Base-by-base conservation (phyloP, 441 rosid genomes). In the Gossypium gossypioides region DNA sequence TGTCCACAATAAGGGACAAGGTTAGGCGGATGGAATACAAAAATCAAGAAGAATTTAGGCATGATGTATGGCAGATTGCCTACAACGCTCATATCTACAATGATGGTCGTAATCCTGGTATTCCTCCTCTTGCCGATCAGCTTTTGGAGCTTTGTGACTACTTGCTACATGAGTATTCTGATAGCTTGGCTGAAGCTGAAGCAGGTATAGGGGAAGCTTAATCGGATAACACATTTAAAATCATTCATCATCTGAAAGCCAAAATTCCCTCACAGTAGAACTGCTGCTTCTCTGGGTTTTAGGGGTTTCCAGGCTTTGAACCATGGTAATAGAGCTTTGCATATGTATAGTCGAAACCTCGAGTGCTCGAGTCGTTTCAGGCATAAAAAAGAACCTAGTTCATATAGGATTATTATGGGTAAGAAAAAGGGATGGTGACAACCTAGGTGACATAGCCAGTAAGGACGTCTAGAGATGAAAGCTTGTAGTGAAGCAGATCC, bases 61-160 rank as follows among this genome's bases (percentile, higher is more conserved):
- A 88, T 12, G 98, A 96, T 34, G 89, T 96, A 6, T 90, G 88
- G 87, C 97, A 89, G 86, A 96, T 96, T 44, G 62, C 87, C 5
- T 80, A 4, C 68, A 96, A 96, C 69, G 98, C 99, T 54, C 99
- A 96, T 78, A 5, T 55, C 48, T 96, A 96, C 79, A 96, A 96
- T 58, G 92, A 88, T 18, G 72, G 86, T 56, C 90, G 97, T 70
- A 85, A 96, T 84, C 99, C 94, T 13, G 93, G 84, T 58, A 96
- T 96, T 76, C 97, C 99, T 32, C 99, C 97, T 2, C 86, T 93
- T 4, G 99, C 97, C 2, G 99, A 96, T 89, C 98, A 93, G 87
- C 90, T 96, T 46, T 69, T 96, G 77, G 96, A 93, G 82, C 72
- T 93, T 7, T 96, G 97, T 76, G 97, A 96, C 80, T 87, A 83